phyloP scores from a whole-genome alignment of 176 grass and related monocot species.

The Ensete glaucum region DNA sequence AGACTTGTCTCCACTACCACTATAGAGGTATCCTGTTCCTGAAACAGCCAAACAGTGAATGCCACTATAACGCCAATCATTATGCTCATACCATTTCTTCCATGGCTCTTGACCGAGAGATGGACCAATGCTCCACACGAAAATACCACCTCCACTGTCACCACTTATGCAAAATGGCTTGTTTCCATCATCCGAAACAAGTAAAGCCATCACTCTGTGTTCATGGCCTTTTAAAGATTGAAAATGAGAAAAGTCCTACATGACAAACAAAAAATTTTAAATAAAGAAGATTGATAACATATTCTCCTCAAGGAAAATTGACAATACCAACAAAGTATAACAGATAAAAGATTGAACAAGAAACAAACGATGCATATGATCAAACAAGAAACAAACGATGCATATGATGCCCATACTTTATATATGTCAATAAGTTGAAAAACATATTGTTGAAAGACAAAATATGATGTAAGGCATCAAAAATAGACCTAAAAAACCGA shows the following conservation, averaged over 20 bases:
- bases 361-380: not conserved
- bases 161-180: slow-evolving; percentile 65
- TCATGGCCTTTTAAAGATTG: slow-evolving; percentile 71
- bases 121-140: slow-evolving; percentile 46
- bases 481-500: too few species aligned
- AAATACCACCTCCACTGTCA: slow-evolving; percentile 85
- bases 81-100: slow-evolving; percentile 85
- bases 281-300: not conserved
- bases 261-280: slow-evolving; percentile 16
- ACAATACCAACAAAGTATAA: not conserved
- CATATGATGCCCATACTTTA: too few species aligned
- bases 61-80: slow-evolving; percentile 83
- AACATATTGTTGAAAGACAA: too few species aligned
- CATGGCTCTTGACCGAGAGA: slow-evolving; percentile 34
- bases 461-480: too few species aligned
- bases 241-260: slow-evolving; percentile 80
- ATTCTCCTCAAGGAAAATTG: not conserved
- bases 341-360: not conserved
- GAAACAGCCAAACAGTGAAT: slow-evolving; percentile 79
- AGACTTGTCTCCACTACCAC: slow-evolving; percentile 75
- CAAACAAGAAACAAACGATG: too few species aligned
- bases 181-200: slow-evolving; percentile 33
- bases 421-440: too few species aligned
- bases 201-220: slow-evolving; percentile 67
- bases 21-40: slow-evolving; percentile 62